Evolutionary conservation across 495 filamentous ascomycete genomes (phyloP), one percentile per base, ranked within the genome.

Genomic region (Melanomma pulvis-pyrius): DNA sequence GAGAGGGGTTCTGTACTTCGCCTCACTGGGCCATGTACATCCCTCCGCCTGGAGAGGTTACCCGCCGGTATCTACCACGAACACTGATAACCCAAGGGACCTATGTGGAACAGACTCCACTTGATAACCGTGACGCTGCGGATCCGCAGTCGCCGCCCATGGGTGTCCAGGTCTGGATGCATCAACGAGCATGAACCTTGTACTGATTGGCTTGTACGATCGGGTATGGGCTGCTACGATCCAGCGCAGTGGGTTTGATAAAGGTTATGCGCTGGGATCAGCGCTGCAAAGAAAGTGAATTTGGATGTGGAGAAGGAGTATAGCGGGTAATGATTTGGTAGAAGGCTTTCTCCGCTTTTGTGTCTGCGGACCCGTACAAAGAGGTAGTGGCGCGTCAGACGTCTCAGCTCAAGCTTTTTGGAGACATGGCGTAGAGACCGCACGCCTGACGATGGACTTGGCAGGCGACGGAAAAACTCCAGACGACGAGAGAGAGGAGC

Each of bases 351-450:
- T 56, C 47, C 25, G 48, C 55, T 44, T 7, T 21, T 6, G 55
- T 1, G 24, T 3, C 25, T 67, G 64, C 64, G 64, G 64, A 67
- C 13, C 64, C 64, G 64, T 60, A 55, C 17, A 25, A 19, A n/a
- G 57, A 67, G 64, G 13, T 36, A 44, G 17, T 44, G 39, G 39
- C 17, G n/a, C 4, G 39, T 44, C 39, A 44, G 39, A 17, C 4
- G n/a, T 6, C 34, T 11, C 29, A 60, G 57, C 47, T 53, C 24
- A 53, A 52, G 46, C 26, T 61, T 48, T 34, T 54, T 50, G 32
- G 28, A 6, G 1, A 32, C 32, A 60, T 41, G 28, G n/a, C 19
- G 9, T 41, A 47, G 17, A 49, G 57, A n/a, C 24, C 2, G 26
- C 9, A 21, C 28, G 26, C 17, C 28, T 13, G 6, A 7, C 13